Percentiles rank a stretch among this genome's conserved stretches.
These are phyloP conservation scores for Salix suchowensis DNA, from an alignment of 345 rosid species.

Conservation along the genomic window DNA sequence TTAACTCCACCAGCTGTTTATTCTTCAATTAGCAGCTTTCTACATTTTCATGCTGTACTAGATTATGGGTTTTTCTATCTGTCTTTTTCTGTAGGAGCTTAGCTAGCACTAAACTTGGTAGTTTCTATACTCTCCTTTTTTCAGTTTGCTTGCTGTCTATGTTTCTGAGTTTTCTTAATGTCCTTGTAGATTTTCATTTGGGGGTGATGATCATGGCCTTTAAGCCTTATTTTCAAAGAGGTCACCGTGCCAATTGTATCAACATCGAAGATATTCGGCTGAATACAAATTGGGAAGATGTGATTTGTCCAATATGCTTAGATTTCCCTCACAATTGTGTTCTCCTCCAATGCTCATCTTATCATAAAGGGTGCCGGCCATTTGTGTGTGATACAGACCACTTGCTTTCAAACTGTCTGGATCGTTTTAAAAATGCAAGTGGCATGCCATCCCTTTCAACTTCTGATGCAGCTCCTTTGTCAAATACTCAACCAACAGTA, in stretches of 20 bases:
- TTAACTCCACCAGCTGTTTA: neutral
- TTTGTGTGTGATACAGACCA: conserved; percentile 84
- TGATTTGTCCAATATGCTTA: conserved; percentile 85
- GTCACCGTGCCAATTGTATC: conserved; percentile 21
- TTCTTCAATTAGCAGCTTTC: conserved; percentile 5
- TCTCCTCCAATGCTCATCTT: conserved; percentile 80
- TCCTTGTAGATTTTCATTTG: conserved; percentile 19
- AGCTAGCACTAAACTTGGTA: neutral
- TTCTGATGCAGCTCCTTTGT: conserved; percentile 31
- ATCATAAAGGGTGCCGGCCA: conserved; percentile 74
- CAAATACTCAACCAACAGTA: conserved; percentile 23
- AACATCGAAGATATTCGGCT: conserved; percentile 46
- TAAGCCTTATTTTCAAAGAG: conserved; percentile 33
- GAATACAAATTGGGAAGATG: conserved; percentile 64
- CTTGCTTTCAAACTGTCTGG: conserved; percentile 87
- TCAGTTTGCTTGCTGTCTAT: neutral
- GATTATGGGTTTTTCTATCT: conserved; percentile 11
- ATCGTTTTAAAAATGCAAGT: conserved; percentile 72
- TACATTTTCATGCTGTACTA: neutral
- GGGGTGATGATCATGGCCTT: conserved; percentile 39
- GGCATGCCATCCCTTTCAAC: conserved; percentile 52
- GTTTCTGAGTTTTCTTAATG: neutral
- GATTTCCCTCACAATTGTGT: conserved; percentile 89
- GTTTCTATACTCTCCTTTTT: neutral
- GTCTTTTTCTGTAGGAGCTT: conserved; percentile 4